Conservation (phyloP, 352 stramenopile genomes). For the Globisporangium orthogonon region DNA sequence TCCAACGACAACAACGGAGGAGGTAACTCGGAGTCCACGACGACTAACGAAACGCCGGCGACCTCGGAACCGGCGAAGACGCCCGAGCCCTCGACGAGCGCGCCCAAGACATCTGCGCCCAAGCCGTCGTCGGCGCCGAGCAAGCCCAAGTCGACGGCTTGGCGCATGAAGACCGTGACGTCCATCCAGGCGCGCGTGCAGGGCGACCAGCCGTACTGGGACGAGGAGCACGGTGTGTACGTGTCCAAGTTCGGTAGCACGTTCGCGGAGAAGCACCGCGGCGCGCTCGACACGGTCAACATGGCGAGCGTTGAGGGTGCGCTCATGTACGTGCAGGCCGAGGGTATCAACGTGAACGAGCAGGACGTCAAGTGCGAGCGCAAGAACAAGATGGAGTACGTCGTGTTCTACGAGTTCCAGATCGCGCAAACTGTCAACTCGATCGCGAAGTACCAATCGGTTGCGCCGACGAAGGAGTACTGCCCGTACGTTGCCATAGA, state of each 20-base stretch:
- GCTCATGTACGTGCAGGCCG: constrained; percentile 77
- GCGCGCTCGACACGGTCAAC: constrained; percentile 64
- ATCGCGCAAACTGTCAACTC: constrained; percentile 17
- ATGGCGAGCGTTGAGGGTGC: constrained; percentile 66
- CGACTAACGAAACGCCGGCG: neutral
- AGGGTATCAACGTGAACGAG: constrained; percentile 40
- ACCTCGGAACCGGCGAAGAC: neutral
- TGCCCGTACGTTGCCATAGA: constrained; percentile 13
- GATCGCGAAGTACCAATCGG: constrained; percentile 17
- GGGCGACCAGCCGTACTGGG: constrained; percentile 21
- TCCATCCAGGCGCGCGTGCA: constrained; percentile 28
- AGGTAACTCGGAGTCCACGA: neutral
- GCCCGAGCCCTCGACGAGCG: neutral
- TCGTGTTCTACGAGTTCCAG: constrained; percentile 26
- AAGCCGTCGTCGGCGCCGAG: neutral
- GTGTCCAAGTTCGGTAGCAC: constrained; percentile 18
- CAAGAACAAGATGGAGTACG: constrained; percentile 29
- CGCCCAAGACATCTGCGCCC: neutral
- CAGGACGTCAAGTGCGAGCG: constrained; percentile 19
- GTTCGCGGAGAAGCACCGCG: constrained; percentile 21
- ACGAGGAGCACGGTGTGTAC: constrained; percentile 16
- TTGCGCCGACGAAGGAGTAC: constrained; percentile 6
- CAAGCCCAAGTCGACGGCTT: neutral
- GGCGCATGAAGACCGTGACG: constrained; percentile 16
- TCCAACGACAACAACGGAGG: neutral